Evolutionary conservation across 495 filamentous ascomycete genomes (phyloP), one percentile per base, ranked within the genome.

Genomic region (Platismatia glauca): DNA sequence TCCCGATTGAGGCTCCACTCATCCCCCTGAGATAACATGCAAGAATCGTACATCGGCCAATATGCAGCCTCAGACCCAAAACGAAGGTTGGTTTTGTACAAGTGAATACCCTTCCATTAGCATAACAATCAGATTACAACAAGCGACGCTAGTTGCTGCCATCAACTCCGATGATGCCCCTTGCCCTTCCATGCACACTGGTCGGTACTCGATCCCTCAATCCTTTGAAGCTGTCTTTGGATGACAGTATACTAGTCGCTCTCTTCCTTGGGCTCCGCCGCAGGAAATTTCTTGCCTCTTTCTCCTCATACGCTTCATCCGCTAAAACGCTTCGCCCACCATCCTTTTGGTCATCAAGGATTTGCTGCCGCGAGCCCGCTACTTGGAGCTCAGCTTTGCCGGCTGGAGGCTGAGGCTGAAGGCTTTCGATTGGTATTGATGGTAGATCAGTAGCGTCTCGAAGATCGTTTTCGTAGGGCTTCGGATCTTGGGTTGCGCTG

Each of bases 321-420:
- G 34, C 43, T 18, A 70, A 53, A 4, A 68, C 66, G 18, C 59
- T 24, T 15, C 58, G 39, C 15, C 68, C 68, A 11, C 68, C 68
- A 27, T 46, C 64, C 20, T 61, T 58, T 34, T 67, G 37, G 44
- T 68, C 67, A 35, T 70, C 68, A 15, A 70, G 39, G 24, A 70
- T 38, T 44, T 70, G 68, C 57, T 70, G 68, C 56, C 68, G 68
- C 16, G 68, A 70, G 20, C 66, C 62, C 48, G 66, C 64, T 13
- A 66, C 66, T 67, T 70, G 68, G 33, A 64, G 37, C 52, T 68
- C 64, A 6, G 66, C 68, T 58, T 70, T 70, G 31, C 68, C 68
- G 22, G 38, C n/a, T n/a, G 68, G 66, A 15, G 62, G 61, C 34
- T 55, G 59, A 22, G 68, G 68, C 27, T 65, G 64, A 27, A 55